Evolutionary conservation across 257 asterid genomes (phyloP).

Genomic region (Solanum pinnatisectum): DNA sequence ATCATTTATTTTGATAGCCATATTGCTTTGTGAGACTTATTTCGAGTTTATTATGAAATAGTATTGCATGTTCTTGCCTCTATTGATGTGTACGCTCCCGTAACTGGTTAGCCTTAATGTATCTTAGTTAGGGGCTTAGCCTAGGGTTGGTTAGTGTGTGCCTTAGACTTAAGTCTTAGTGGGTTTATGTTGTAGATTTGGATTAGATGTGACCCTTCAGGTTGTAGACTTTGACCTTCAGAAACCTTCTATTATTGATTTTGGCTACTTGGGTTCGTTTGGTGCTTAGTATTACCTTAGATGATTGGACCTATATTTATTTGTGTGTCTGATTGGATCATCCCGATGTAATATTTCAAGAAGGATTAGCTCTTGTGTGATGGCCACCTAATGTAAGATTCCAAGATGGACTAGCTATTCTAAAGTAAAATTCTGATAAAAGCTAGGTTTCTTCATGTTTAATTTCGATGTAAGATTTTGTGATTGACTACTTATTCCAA

Average conservation of each 20-base stretch:
- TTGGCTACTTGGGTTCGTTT: not conserved
- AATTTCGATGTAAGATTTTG: not conserved
- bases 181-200: not conserved
- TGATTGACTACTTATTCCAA: not conserved
- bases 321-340: not conserved
- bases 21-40: not conserved
- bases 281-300: not conserved
- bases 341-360: not conserved
- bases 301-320: not conserved
- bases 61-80: not conserved
- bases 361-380: not conserved
- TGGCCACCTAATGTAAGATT: not conserved
- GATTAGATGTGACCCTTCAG: not conserved
- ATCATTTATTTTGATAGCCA: not conserved
- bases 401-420: not conserved
- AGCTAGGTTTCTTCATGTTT: not conserved
- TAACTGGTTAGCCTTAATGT: not conserved
- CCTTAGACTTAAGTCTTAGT: not conserved
- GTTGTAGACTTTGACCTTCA: not conserved
- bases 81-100: not conserved
- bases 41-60: not conserved
- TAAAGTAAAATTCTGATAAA: not conserved
- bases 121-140: not conserved
- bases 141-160: not conserved
- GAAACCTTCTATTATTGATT: not conserved